Conservation (phyloP, 2,329 filamentous ascomycete species). For the Xylariales sp. region DNA sequence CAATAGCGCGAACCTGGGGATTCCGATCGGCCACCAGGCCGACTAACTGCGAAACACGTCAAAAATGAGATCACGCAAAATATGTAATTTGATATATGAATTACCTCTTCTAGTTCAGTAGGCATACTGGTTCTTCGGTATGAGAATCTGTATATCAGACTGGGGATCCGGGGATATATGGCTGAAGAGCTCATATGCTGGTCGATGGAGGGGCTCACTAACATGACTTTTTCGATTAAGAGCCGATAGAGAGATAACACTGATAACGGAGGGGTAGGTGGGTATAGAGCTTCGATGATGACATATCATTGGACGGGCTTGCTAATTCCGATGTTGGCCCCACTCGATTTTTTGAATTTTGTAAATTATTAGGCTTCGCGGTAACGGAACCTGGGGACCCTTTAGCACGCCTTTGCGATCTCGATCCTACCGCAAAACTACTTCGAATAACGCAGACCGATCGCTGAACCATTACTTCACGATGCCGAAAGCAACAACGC, state of each 20-base stretch:
- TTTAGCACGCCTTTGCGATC: too few species aligned
- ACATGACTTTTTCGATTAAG: constrained; percentile 29
- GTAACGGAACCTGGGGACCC: constrained; percentile 1
- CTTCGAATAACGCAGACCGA: background rate
- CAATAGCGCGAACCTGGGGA: constrained; percentile 87
- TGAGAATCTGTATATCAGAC: background rate
- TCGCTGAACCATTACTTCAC: constrained; percentile 11
- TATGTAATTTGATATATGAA: constrained; percentile 9
- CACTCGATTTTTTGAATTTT: constrained; percentile 38
- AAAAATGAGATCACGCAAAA: constrained; percentile 23
- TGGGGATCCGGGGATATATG: too few species aligned
- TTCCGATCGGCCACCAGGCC: constrained; percentile 94
- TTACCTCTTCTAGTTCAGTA: constrained; percentile 77
- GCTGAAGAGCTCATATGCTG: constrained; percentile 3
- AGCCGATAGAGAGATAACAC: constrained; percentile 28
- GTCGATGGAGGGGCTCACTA: constrained; percentile 36
- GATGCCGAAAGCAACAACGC: constrained; percentile 84
- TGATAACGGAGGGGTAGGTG: constrained; percentile 40
- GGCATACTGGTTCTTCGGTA: constrained; percentile 65
- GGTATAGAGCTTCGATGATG: background rate
- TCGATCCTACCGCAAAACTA: background rate
- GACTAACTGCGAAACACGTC: constrained; percentile 72
- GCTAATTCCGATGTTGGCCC: constrained; percentile 10
- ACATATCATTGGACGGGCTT: constrained; percentile 15
- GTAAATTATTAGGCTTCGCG: constrained; percentile 22